Conservation (phyloP, 2,329 filamentous ascomycete genomes). For the Bimuria novae-zelandiae region DNA sequence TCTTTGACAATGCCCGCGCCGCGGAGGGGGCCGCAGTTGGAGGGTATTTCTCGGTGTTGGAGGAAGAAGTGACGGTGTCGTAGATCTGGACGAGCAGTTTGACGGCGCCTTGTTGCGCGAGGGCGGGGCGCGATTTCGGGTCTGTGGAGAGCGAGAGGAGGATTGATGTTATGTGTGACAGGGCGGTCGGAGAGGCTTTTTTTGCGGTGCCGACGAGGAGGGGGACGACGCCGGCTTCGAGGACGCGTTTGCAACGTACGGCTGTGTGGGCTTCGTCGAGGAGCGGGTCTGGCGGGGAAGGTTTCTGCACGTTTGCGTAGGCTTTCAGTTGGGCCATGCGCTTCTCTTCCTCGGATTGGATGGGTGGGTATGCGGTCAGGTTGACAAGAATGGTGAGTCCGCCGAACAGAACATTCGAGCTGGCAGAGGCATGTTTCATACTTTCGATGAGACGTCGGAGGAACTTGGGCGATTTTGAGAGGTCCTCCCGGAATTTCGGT, state of each 20-base stretch:
- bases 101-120: conserved; percentile 93
- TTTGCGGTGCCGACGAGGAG: conserved; percentile 78
- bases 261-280: conserved; percentile 78
- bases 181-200: conserved; percentile 69
- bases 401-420: conserved; percentile 74
- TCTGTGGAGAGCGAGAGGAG: conserved; percentile 77
- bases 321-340: conserved; percentile 90
- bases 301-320: conserved; percentile 83
- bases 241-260: conserved; percentile 74
- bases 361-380: conserved; percentile 78
- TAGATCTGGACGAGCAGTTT: conserved; percentile 78
- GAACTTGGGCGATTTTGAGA: conserved; percentile 70
- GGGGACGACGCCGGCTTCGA: conserved; percentile 77
- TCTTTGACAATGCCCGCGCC: conserved; percentile 80
- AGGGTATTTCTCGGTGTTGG: conserved; percentile 38
- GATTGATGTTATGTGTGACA: conserved; percentile 75
- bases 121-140: conserved; percentile 72
- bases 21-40: conserved; percentile 56
- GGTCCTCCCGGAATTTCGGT: conserved; percentile 79
- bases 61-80: conserved; percentile 55
- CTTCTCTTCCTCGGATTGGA: conserved; percentile 85
- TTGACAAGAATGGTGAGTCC: conserved; percentile 85
- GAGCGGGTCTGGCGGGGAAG: conserved; percentile 64
- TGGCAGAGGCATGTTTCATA: conserved; percentile 49
- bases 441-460: conserved; percentile 71